These are phyloP conservation scores for Leccinum variicolor DNA, from an alignment of 768 basidiomycete species.

Conservation along the genomic window DNA sequence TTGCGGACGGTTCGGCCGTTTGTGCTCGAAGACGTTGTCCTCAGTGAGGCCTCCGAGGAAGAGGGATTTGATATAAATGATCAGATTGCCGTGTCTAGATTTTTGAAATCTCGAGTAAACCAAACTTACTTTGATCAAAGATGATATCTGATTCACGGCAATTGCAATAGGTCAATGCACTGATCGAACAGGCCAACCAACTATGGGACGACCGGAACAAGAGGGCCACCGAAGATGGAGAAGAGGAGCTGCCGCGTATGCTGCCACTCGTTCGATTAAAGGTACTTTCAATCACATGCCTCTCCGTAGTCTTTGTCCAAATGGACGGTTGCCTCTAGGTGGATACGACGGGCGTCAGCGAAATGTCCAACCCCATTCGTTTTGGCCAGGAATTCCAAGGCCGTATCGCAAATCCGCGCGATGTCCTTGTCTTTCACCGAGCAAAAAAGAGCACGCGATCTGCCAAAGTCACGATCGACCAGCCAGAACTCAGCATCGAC, in stretches of 20 bases:
- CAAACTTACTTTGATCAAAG: background rate
- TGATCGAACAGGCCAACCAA: conserved; percentile 74
- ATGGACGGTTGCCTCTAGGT: conserved; percentile 45
- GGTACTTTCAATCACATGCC: conserved; percentile 34
- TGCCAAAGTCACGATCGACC: conserved; percentile 64
- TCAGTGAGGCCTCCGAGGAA: conserved; percentile 76
- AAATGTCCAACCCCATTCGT: conserved; percentile 93
- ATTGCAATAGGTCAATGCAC: conserved; percentile 57
- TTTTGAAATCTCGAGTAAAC: conserved; percentile 64
- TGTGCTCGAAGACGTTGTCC: conserved; percentile 75
- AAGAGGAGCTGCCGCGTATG: conserved; percentile 63
- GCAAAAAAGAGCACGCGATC: conserved; percentile 52
- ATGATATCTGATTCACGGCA: background rate
- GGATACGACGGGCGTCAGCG: conserved; percentile 85
- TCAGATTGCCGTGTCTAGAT: conserved; percentile 80
- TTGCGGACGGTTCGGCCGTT: conserved; percentile 94
- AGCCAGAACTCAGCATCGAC: conserved; percentile 80
- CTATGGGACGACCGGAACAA: conserved; percentile 24
- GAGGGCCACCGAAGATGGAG: conserved; percentile 55
- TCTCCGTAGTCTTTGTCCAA: background rate
- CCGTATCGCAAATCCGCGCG: conserved; percentile 89
- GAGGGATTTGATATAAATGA: conserved; percentile 75
- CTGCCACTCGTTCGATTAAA: conserved; percentile 86
- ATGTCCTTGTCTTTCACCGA: conserved; percentile 88
- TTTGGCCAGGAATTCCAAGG: conserved; percentile 96